These are phyloP conservation scores for Microbotryomycetes sp. DNA, from an alignment of 1,284 basidiomycete species.

Conservation along the genomic window DNA sequence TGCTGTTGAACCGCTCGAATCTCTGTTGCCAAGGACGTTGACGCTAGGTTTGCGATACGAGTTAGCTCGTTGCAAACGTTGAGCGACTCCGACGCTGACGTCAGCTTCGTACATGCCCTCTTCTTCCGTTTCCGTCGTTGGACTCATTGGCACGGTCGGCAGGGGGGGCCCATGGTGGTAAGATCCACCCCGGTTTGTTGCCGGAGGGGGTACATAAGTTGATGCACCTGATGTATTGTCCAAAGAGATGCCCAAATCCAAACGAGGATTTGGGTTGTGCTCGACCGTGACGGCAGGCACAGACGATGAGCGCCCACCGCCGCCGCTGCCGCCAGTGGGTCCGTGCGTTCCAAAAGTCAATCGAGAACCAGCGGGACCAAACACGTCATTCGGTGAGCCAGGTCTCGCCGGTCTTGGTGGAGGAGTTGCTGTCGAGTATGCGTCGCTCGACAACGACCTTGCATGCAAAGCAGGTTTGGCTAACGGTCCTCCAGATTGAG, in stretches of 20 bases:
- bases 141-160: not conserved
- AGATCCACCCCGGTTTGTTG: not conserved
- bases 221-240: constrained; percentile 5
- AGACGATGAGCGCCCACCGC: not conserved
- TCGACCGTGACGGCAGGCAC: not conserved
- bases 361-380: too few species aligned
- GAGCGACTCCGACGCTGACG: constrained; percentile 12
- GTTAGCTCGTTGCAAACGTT: constrained; percentile 4
- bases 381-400: not conserved
- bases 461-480: not conserved
- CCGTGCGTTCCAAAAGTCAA: not conserved
- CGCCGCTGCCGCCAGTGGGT: not conserved
- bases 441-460: not conserved
- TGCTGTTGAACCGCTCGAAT: not conserved
- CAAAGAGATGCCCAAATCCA: constrained; percentile 22
- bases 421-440: not conserved
- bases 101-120: constrained; percentile 8
- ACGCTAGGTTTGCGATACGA: constrained; percentile 8
- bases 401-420: not conserved
- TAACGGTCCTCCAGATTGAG: not conserved
- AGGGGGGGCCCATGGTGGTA: not conserved
- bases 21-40: not conserved
- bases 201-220: constrained; percentile 19
- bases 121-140: not conserved
- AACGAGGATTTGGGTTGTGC: not conserved